Conservation (phyloP, 1,284 basidiomycete genomes). For the Cutaneotrichosporon arboriforme region DNA sequence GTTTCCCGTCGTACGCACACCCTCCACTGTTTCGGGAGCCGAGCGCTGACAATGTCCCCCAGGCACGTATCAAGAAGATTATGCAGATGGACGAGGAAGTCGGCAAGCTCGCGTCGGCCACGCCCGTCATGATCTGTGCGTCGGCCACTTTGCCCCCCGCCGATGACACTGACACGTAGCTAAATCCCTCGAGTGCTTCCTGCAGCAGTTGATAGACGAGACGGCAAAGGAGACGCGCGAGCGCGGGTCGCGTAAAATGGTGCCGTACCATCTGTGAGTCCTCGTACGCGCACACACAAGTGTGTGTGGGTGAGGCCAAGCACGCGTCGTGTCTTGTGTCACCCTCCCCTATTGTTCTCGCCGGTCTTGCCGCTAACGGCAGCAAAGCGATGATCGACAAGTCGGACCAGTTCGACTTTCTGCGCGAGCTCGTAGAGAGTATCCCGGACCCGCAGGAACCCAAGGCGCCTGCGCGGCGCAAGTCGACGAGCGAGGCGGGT, state of each 20-base stretch:
- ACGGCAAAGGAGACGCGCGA: conserved; percentile 73
- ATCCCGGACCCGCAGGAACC: conserved; percentile 73
- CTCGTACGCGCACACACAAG: not conserved
- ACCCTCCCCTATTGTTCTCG: not conserved
- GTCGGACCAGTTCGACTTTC: conserved; percentile 87
- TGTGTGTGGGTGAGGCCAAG: too few relatives aligned
- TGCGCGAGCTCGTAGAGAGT: conserved; percentile 86
- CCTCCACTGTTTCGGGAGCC: too few relatives aligned
- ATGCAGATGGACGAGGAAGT: conserved; percentile 99
- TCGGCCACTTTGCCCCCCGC: not conserved
- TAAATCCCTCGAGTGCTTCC: conserved; percentile 92
- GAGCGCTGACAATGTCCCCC: conserved; percentile 3
- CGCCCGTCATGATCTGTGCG: conserved; percentile 95
- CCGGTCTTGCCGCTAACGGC: conserved; percentile 12
- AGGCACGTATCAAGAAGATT: conserved; percentile 96
- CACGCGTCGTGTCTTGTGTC: too few relatives aligned
- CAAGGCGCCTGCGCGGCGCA: conserved; percentile 13
- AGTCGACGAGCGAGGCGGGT: not conserved
- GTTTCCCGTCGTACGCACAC: conserved; percentile 39
- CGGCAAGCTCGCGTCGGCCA: conserved; percentile 95
- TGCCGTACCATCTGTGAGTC: conserved; percentile 86
- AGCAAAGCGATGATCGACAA: conserved; percentile 92
- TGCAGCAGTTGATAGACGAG: conserved; percentile 78
- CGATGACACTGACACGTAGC: conserved; percentile 65
- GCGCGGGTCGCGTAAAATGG: conserved; percentile 82